Base-by-base conservation (phyloP, 345 rosid genomes). In the Linum tenue region DNA sequence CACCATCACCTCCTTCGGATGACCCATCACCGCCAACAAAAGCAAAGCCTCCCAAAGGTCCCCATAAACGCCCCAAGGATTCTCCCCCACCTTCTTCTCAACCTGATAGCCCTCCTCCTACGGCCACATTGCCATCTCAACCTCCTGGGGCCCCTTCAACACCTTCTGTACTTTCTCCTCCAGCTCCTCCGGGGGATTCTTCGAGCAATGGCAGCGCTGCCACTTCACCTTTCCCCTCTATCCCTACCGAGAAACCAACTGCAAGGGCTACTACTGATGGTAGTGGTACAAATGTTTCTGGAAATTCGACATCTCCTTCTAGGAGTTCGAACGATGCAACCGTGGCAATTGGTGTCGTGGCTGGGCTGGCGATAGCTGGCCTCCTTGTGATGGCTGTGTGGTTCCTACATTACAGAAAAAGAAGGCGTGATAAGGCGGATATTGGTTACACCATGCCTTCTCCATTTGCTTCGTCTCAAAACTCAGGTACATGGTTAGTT, bases 391-490 rank as follows among this genome's bases (percentile, higher is more conserved):
- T 82, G 80, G 95, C 82, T 60, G 84, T 82, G 64, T 94, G 89
- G 95, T 69, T 90, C 55, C 75, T 69, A 58, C 82, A 76, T 22
- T 84, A 78, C 75, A 82, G 84, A 51, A 90, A 82, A 79, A 72
- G 78, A 78, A 86, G 70, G 81, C 81, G 71, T 17, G 68, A 63
- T 39, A 77, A 77, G 63, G 53, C 80, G 37, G 75, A 82, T 43
- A 66, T 68, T 73, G 87, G 86, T 16, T 84, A 88, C 68, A 64
- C 69, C 44, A 76, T 85, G 85, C 87, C 92, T 56, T 94, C 97
- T 31, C 86, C 95, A 59, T 76, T 77, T 75, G 85, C 92, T 22
- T 90, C 91, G 56, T 90, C 97, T 37, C 97, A 90, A 71, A 85
- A 84, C 73, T 90, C 99, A 83, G 99, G 99, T 90, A 76, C 66